These are phyloP conservation scores for Bretschneidera sinensis DNA, from an alignment of 345 rosid genomes.

Conservation along the genomic window DNA sequence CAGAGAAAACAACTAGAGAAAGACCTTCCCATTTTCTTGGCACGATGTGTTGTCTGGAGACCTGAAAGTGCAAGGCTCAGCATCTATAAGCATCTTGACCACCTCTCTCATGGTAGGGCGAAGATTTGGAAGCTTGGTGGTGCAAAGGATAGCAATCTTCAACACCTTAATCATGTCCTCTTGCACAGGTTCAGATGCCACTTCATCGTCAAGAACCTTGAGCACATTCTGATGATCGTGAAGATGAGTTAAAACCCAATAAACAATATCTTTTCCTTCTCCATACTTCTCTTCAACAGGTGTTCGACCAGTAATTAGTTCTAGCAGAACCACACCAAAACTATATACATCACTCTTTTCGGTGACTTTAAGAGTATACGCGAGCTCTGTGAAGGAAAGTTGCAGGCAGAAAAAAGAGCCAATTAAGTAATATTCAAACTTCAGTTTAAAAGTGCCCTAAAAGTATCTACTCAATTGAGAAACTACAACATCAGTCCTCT, in stretches of 20 bases:
- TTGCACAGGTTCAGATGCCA: conserved; percentile 28
- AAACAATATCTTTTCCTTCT: conserved; percentile 73
- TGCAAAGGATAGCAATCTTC: conserved; percentile 66
- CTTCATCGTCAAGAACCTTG: conserved; percentile 49
- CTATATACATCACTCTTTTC: conserved; percentile 87
- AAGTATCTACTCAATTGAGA: too few relatives aligned
- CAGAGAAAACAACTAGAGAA: conserved; percentile 7
- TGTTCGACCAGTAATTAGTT: conserved; percentile 48
- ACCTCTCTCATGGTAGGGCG: conserved; percentile 82
- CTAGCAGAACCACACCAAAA: conserved; percentile 82
- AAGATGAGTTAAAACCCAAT: conserved; percentile 60
- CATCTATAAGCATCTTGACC: conserved; percentile 69
- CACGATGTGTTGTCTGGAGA: conserved; percentile 24
- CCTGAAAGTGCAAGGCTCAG: conserved; percentile 41
- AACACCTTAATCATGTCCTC: conserved; percentile 69
- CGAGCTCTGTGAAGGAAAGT: conserved; percentile 57
- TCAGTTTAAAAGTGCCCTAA: conserved; percentile 7
- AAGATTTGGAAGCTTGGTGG: conserved; percentile 70
- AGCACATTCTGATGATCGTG: conserved; percentile 38
- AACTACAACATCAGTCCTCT: too few relatives aligned
- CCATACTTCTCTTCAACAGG: conserved; percentile 72
- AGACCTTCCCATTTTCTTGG: conserved; percentile 17
- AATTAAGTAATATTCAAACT: too few relatives aligned
- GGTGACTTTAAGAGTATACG: conserved; percentile 59
- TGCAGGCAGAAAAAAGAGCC: not conserved